These are phyloP conservation scores for Dactylellina cionopaga DNA, from an alignment of 2,329 filamentous ascomycete species.

Conservation along the genomic window DNA sequence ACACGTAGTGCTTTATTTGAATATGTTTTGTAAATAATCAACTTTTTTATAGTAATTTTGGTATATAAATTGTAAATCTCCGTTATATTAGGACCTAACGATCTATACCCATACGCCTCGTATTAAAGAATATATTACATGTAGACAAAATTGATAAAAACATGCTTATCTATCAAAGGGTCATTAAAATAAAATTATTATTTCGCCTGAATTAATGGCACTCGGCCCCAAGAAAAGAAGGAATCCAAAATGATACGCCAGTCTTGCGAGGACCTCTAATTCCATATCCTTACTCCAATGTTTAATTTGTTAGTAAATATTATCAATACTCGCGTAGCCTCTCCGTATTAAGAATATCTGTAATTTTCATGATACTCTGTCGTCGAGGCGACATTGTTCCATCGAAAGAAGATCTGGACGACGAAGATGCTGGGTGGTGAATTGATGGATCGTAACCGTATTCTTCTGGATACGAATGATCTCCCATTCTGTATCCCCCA, in stretches of 20 bases:
- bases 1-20: too few species aligned
- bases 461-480: conserved; percentile 26
- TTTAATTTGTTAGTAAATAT: too few species aligned
- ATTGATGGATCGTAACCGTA: conserved; percentile 20
- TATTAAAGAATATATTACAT: conserved; percentile 7
- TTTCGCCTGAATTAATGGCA: neutral
- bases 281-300: too few species aligned
- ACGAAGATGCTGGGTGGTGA: conserved; percentile 20
- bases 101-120: conserved; percentile 11
- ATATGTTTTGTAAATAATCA: too few species aligned
- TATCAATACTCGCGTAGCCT: conserved; percentile 26
- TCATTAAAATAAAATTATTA: conserved; percentile 2
- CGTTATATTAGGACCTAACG: neutral
- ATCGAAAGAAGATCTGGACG: conserved; percentile 44
- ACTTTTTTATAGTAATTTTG: too few species aligned
- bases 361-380: conserved; percentile 47
- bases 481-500: conserved; percentile 29
- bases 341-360: conserved; percentile 44
- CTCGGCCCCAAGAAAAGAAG: too few species aligned
- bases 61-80: too few species aligned
- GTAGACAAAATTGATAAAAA: neutral
- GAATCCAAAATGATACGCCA: neutral
- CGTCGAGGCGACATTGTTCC: conserved; percentile 41
- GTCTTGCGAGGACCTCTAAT: too few species aligned
- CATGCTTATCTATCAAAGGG: conserved; percentile 6